These are phyloP conservation scores for Cladorrhinum sp. DNA, from an alignment of 2,329 filamentous ascomycete species.

Conservation along the genomic window DNA sequence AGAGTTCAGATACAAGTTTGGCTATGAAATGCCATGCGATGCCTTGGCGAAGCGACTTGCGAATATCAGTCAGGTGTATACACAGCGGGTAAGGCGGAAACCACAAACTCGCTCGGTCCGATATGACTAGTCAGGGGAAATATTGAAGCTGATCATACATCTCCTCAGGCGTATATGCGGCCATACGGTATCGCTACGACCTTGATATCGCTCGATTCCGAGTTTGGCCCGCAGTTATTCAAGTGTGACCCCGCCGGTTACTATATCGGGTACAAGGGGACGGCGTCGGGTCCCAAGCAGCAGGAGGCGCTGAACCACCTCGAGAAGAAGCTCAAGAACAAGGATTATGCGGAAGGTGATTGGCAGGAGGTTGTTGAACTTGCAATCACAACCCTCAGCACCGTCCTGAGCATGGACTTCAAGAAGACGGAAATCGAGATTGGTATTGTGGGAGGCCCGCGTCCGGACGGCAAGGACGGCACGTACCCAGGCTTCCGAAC, in stretches of 20 bases:
- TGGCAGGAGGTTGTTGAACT: slow-evolving; percentile 99
- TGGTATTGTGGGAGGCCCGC: slow-evolving; percentile 89
- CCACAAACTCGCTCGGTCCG: slow-evolving; percentile 14
- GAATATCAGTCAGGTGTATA: slow-evolving; percentile 99
- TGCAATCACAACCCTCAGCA: slow-evolving; percentile 92
- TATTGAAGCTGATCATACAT: slow-evolving; percentile 22
- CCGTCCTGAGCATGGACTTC: slow-evolving; percentile 96
- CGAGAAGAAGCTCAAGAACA: slow-evolving; percentile 99
- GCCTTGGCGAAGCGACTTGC: slow-evolving; percentile 93
- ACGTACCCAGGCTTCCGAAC: slow-evolving; percentile 77
- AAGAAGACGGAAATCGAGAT: slow-evolving; percentile 99
- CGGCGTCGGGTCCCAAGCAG: slow-evolving; percentile 94
- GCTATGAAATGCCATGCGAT: slow-evolving; percentile 99
- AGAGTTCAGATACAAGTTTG: slow-evolving; percentile 97
- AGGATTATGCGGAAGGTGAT: slow-evolving; percentile 83
- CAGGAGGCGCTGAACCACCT: slow-evolving; percentile 98
- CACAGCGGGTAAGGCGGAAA: slow-evolving; percentile 68
- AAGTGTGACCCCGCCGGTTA: slow-evolving; percentile 98
- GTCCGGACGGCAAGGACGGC: slow-evolving; percentile 77
- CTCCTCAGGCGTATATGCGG: slow-evolving; percentile 80
- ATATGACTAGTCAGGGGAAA: background rate
- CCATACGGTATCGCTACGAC: slow-evolving; percentile 95
- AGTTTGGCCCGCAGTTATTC: slow-evolving; percentile 91
- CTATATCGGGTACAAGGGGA: slow-evolving; percentile 98
- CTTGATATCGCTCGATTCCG: slow-evolving; percentile 87